Base-by-base conservation (phyloP, 495 filamentous ascomycete genomes). In the Cercophora newfieldiana region DNA sequence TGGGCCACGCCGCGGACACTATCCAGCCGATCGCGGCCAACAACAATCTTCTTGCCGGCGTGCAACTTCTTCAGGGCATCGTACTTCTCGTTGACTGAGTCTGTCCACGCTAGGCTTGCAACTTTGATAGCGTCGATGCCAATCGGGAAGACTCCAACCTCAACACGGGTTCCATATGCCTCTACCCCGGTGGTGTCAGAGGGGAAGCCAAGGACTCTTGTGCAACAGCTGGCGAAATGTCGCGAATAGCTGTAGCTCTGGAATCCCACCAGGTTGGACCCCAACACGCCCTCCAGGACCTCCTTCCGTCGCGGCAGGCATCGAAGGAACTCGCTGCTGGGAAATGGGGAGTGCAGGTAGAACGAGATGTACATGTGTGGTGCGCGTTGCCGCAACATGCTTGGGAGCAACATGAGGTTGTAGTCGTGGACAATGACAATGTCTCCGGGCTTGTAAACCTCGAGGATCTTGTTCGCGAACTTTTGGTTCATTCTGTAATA, bases 391-490 rank as follows among this genome's bases (percentile, higher is more conserved):
- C 94, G 86, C 50, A 97, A 80, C 76, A 97, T 85, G 73, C 88
- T 90, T 0, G 94, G 94, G 8, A 97, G 84, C 12, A 97, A 83
- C 61, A 97, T 85, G 1, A 97, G 85, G 69, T 96, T 90, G 76
- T 94, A 97, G 76, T 97, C 94, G 73, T 97, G 94, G 55, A 97
- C 86, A 79, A 93, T 86, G 57, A 97, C 87, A 59, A 97, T 89
- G 70, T 97, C 94, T 12, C 94, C 94, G 3, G 92, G 91, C 74
- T 90, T 90, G 80, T 97, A 97, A 58, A 90, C 81, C 68, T 91
- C 84, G 58, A 92, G 81, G 63, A 97, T 96, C 61, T 89, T 87
- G 71, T 95, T 89, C 21, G 93, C 93, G 67, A 97, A 97, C 58
- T 91, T 85, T 71, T 89, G 87, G 75, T 97, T 97, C 82, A 96